A percentile compares a stretch with the other conserved stretches of the same genome.
Evolutionary conservation across 2,329 filamentous ascomycete genomes (phyloP).

Genomic region (Microcyclospora tardicrescens): DNA sequence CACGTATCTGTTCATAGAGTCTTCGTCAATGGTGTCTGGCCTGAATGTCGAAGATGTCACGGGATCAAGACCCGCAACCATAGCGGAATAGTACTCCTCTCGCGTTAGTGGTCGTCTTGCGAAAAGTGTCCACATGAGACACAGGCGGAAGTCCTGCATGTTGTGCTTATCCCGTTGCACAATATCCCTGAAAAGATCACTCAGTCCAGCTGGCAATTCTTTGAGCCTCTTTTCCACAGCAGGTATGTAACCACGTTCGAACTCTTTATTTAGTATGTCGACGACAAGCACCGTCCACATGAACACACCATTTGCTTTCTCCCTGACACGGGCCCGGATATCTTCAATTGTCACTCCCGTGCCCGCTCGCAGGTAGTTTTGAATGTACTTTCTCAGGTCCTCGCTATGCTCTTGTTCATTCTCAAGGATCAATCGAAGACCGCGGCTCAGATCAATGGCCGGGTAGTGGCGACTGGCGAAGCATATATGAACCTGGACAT

Average conservation of each 20-base stretch:
- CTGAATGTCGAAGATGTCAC: not conserved
- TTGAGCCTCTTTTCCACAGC: conserved; percentile 22
- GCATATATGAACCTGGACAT: conserved; percentile 19
- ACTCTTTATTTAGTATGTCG: conserved; percentile 33
- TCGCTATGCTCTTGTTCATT: conserved; percentile 20
- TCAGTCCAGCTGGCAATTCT: conserved; percentile 30
- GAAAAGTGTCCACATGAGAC: conserved; percentile 43
- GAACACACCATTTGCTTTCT: conserved; percentile 32
- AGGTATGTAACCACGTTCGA: conserved; percentile 17
- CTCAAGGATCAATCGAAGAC: conserved; percentile 23
- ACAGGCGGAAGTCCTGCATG: conserved; percentile 30
- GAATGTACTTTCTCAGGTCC: conserved; percentile 25
- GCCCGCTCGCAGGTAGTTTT: conserved; percentile 18
- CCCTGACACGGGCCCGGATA: conserved; percentile 22
- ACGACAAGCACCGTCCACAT: conserved; percentile 36
- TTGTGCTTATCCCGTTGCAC: conserved; percentile 34
- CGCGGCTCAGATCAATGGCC: conserved; percentile 22
- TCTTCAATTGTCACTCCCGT: conserved; percentile 8
- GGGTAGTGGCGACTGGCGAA: conserved; percentile 36
- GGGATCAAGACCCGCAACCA: conserved; percentile 21
- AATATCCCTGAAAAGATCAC: conserved; percentile 40
- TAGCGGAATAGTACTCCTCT: conserved; percentile 35
- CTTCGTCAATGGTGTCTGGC: not conserved
- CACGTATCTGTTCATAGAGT: not conserved
- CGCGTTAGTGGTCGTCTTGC: conserved; percentile 31